Evolutionary conservation across 176 grass and related monocot genomes (phyloP).

Genomic region (Juncus inflexus): DNA sequence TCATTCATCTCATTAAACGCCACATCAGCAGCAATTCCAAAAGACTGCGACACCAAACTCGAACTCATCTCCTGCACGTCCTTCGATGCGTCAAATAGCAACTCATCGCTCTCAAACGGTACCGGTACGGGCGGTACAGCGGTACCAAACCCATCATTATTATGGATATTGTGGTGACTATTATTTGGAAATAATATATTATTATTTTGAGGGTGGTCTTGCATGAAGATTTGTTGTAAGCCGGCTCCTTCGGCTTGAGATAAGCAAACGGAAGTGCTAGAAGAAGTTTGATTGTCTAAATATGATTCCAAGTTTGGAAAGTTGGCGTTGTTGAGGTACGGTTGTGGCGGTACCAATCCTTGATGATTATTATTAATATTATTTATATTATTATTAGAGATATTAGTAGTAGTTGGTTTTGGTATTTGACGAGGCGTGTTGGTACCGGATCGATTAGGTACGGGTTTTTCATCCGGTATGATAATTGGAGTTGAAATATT

Average conservation of each 20-base stretch:
- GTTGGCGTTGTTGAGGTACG: constrained; percentile 14
- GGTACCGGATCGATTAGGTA: too few relatives aligned
- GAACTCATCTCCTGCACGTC: constrained; percentile 62
- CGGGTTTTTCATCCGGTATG: constrained; percentile 6
- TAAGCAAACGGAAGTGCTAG: constrained; percentile 73
- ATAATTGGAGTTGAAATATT: neutral
- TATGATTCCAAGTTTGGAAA: constrained; percentile 31
- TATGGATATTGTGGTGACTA: neutral
- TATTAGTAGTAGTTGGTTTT: constrained; percentile 10
- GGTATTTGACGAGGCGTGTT: neutral
- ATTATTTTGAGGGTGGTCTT: constrained; percentile 44
- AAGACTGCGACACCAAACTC: constrained; percentile 75
- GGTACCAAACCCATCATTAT: constrained; percentile 26
- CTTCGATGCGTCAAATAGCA: constrained; percentile 44
- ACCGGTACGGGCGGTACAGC: constrained; percentile 49
- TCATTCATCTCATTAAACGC: constrained; percentile 72
- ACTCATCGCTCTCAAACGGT: constrained; percentile 47
- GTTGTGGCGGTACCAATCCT: constrained; percentile 10
- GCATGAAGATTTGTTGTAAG: constrained; percentile 41
- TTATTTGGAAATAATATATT: constrained; percentile 61
- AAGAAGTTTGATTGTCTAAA: constrained; percentile 63
- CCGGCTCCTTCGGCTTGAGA: constrained; percentile 63
- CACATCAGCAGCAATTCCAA: constrained; percentile 62
- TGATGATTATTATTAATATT: constrained; percentile 19
- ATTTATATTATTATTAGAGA: neutral